Evolutionary conservation across 345 rosid species (phyloP).

Genomic region (Rhizophora apiculata): DNA sequence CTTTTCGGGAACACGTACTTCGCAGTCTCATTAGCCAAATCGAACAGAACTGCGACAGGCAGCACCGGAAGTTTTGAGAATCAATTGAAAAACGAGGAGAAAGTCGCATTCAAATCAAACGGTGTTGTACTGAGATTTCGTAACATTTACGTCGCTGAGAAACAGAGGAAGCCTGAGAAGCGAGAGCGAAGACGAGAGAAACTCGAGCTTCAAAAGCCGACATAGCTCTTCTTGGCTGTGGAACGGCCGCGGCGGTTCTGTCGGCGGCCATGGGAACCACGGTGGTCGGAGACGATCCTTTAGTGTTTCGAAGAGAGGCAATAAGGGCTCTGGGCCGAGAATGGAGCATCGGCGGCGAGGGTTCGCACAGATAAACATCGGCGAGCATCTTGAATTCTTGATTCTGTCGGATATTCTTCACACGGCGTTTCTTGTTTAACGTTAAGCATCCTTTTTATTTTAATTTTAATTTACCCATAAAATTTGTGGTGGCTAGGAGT

Average conservation of each 20-base stretch:
- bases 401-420: too few species aligned
- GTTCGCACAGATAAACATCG: constrained; percentile 12
- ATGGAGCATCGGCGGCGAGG: constrained; percentile 26
- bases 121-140: not conserved
- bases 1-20: constrained; percentile 78
- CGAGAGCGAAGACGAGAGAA: constrained; percentile 80
- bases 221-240: constrained; percentile 38
- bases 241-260: constrained; percentile 24
- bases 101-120: not conserved
- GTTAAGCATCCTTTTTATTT: not conserved
- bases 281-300: constrained; percentile 17
- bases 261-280: constrained; percentile 33
- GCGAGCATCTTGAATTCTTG: constrained; percentile 18
- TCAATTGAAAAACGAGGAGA: not conserved
- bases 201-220: constrained; percentile 67
- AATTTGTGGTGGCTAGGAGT: not conserved
- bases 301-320: not conserved
- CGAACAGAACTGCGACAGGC: constrained; percentile 50
- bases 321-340: constrained; percentile 19
- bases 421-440: not conserved
- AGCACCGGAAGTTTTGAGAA: not conserved
- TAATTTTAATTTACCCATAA: not conserved
- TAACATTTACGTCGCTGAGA: constrained; percentile 80
- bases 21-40: constrained; percentile 64
- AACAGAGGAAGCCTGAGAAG: constrained; percentile 60